Conservation (phyloP, 2,329 filamentous ascomycete species). For the Tolypocladium tropicale region DNA sequence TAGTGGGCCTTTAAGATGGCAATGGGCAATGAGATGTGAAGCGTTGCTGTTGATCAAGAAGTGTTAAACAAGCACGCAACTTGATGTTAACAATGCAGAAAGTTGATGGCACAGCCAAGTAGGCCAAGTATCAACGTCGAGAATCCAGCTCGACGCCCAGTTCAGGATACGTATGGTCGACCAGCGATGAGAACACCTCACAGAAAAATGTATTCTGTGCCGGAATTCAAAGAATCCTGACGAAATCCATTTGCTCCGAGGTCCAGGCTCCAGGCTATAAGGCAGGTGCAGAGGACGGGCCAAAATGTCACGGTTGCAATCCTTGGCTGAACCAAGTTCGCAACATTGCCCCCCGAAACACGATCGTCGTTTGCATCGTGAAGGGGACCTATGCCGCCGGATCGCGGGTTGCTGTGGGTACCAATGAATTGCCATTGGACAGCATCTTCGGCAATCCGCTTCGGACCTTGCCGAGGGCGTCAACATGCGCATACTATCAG, state of each 20-base stretch:
- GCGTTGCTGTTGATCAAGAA: not conserved
- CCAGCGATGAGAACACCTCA: not conserved
- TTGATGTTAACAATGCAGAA: too few species aligned
- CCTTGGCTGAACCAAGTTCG: not conserved
- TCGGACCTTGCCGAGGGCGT: not conserved
- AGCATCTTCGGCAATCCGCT: not conserved
- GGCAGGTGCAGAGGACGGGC: not conserved
- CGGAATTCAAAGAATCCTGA: not conserved
- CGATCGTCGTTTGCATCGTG: not conserved
- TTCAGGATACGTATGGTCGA: not conserved
- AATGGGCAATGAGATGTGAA: not conserved
- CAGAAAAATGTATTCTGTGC: not conserved
- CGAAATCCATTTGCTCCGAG: not conserved
- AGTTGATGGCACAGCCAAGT: not conserved
- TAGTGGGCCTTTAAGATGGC: not conserved
- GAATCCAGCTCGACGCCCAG: not conserved
- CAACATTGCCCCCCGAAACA: not conserved
- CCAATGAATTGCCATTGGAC: not conserved
- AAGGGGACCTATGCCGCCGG: not conserved
- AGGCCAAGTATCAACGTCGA: not conserved
- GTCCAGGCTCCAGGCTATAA: not conserved
- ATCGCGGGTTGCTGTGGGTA: not conserved
- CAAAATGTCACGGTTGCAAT: not conserved
- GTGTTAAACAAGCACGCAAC: not conserved
- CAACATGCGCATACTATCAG: not conserved